Conservation (phyloP, 2,329 filamentous ascomycete genomes). For the Exophiala sideris region DNA sequence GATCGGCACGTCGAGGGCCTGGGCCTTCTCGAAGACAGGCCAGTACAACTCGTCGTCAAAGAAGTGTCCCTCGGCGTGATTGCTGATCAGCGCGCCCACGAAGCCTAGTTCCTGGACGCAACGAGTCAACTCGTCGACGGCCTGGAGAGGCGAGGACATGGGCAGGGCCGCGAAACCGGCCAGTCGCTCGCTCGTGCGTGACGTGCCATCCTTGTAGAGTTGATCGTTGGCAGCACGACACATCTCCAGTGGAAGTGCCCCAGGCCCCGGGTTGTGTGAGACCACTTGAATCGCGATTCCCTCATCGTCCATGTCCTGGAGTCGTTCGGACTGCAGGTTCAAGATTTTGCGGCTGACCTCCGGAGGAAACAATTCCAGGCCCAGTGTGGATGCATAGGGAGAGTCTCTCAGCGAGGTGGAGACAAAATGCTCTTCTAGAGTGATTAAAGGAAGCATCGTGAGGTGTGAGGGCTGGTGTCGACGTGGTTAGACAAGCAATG, state of each 20-base stretch:
- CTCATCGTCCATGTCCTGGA: slow-evolving; percentile 14
- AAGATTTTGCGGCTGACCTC: not conserved
- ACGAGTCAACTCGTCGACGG: slow-evolving; percentile 34
- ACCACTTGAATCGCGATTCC: slow-evolving; percentile 21
- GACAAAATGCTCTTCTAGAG: not conserved
- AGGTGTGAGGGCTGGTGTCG: too few relatives aligned
- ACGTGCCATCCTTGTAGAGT: slow-evolving; percentile 28
- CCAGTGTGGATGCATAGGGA: not conserved
- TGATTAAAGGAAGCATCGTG: not conserved
- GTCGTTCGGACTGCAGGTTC: not conserved
- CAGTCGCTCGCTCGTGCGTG: slow-evolving; percentile 37
- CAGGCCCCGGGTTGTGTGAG: not conserved
- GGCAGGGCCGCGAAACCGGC: slow-evolving; percentile 43
- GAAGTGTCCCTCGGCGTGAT: slow-evolving; percentile 34
- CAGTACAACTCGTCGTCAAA: slow-evolving; percentile 44
- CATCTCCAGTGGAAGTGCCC: not conserved
- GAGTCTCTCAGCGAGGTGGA: not conserved
- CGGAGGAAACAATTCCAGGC: not conserved
- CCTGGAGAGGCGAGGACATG: slow-evolving; percentile 35
- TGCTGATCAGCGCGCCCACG: slow-evolving; percentile 47
- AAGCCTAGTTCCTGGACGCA: slow-evolving; percentile 45
- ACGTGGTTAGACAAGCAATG: too few relatives aligned
- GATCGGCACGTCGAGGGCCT: slow-evolving; percentile 47
- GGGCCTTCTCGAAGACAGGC: slow-evolving; percentile 40
- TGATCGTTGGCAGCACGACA: slow-evolving; percentile 9